Conservation (phyloP, 2,329 filamentous ascomycete genomes). For the Alternaria ventricosa region DNA sequence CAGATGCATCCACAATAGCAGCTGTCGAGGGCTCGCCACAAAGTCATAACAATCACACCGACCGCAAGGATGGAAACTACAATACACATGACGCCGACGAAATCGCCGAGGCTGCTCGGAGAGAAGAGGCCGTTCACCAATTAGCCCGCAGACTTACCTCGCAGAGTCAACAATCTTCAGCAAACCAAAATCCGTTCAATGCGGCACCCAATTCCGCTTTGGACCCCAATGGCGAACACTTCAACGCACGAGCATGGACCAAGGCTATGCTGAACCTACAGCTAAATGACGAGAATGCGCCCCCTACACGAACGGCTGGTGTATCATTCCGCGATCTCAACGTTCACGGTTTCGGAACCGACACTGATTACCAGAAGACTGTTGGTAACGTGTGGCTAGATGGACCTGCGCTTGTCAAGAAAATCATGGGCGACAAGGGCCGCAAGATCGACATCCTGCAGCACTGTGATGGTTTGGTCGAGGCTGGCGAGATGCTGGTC, state of each 20-base stretch:
- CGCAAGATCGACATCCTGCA: slow-evolving; percentile 68
- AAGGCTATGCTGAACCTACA: slow-evolving; percentile 58
- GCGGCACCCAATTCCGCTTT: slow-evolving; percentile 52
- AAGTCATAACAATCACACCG: slow-evolving; percentile 20
- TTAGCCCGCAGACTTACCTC: slow-evolving; percentile 53
- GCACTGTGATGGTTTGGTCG: slow-evolving; percentile 71
- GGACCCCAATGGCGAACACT: slow-evolving; percentile 56
- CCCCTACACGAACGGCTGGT: slow-evolving; percentile 54
- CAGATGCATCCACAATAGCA: slow-evolving; percentile 44
- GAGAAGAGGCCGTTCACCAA: slow-evolving; percentile 48
- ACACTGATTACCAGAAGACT: slow-evolving; percentile 60
- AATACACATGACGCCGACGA: slow-evolving; percentile 31
- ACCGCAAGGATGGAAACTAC: slow-evolving; percentile 27
- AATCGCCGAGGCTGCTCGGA: slow-evolving; percentile 28
- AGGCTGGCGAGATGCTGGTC: slow-evolving; percentile 76
- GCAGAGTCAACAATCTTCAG: slow-evolving; percentile 48
- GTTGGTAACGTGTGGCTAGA: slow-evolving; percentile 57
- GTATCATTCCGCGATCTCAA: slow-evolving; percentile 56
- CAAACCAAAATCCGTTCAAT: slow-evolving; percentile 47
- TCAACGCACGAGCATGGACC: slow-evolving; percentile 57
- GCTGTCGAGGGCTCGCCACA: slow-evolving; percentile 31
- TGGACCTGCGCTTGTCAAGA: slow-evolving; percentile 47
- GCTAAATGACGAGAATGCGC: slow-evolving; percentile 50
- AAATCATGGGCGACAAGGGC: slow-evolving; percentile 40
- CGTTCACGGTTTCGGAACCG: slow-evolving; percentile 57